phyloP scores from a whole-genome alignment of 805 yeast species.

The Yamadazyma tumulicola region DNA sequence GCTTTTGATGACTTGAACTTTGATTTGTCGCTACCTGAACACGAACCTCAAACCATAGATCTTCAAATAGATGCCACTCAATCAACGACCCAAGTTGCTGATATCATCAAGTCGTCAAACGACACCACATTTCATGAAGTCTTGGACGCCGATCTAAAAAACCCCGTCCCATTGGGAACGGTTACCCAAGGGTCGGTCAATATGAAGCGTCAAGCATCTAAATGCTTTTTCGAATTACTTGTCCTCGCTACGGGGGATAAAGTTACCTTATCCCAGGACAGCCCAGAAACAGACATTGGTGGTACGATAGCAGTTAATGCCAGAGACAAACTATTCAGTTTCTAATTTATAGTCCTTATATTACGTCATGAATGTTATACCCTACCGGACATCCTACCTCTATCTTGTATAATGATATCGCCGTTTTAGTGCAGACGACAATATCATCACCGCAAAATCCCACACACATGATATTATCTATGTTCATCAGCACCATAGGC shows the following conservation, averaged over 20 bases:
- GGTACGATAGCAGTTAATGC: constrained; percentile 55
- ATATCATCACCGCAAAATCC: too few relatives aligned
- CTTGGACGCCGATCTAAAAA: constrained; percentile 11
- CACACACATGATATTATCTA: constrained; percentile 8
- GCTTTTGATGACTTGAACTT: constrained; percentile 13
- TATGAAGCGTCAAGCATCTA: constrained; percentile 58
- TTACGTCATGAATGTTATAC: constrained; percentile 14
- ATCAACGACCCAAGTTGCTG: constrained; percentile 54
- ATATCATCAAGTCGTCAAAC: constrained; percentile 36
- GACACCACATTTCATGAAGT: constrained; percentile 5
- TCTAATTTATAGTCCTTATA: constrained; percentile 12
- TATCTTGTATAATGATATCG: too few relatives aligned
- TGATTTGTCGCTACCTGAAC: constrained; percentile 22
- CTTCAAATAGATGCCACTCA: constrained; percentile 9
- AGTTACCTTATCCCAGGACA: constrained; percentile 55
- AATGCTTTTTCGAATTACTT: constrained; percentile 76
- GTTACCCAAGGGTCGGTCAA: constrained; percentile 24
- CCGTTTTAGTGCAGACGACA: too few relatives aligned
- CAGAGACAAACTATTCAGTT: constrained; percentile 36
- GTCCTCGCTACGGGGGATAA: constrained; percentile 80
- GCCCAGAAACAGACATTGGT: constrained; percentile 37
- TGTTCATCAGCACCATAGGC: constrained; percentile 3
- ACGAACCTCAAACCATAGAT: constrained; percentile 11
- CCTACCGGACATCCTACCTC: too few relatives aligned
- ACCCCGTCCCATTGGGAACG: constrained; percentile 51